phyloP scores from a whole-genome alignment of 352 stramenopile species.

The Phytophthora sansomeana region DNA sequence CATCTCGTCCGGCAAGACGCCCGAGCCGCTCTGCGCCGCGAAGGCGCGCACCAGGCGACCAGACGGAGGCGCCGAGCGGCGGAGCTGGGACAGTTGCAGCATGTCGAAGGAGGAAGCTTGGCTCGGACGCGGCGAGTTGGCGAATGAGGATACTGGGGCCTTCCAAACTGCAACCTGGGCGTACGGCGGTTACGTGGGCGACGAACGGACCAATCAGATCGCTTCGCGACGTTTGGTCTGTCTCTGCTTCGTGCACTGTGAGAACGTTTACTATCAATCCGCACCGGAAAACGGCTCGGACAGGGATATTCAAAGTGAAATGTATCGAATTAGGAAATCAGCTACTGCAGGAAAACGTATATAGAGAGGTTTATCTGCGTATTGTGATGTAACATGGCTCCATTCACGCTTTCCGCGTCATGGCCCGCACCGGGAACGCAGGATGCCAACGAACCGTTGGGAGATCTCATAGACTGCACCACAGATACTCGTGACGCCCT shows the following conservation, averaged over 20 bases:
- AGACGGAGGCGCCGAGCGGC: conserved; percentile 41
- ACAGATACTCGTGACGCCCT: neutral
- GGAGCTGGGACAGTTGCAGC: conserved; percentile 73
- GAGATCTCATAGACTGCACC: neutral
- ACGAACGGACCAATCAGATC: conserved; percentile 11
- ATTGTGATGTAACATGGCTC: neutral
- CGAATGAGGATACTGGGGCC: neutral
- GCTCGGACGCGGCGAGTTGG: conserved; percentile 3
- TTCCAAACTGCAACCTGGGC: neutral
- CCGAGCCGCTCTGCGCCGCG: conserved; percentile 47
- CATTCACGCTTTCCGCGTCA: conserved; percentile 29
- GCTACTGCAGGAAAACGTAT: neutral
- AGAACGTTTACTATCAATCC: conserved; percentile 7
- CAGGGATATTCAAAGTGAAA: neutral
- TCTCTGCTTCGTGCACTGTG: conserved; percentile 9
- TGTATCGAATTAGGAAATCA: neutral
- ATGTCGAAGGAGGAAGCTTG: conserved; percentile 26
- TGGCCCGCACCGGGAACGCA: neutral
- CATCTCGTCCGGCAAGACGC: conserved; percentile 53
- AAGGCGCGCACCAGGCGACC: conserved; percentile 54
- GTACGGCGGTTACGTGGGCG: neutral
- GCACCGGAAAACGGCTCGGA: conserved; percentile 17
- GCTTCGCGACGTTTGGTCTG: conserved; percentile 25
- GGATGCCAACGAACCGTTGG: conserved; percentile 2
- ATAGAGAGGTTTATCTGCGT: neutral